Base-by-base conservation (phyloP, 352 stramenopile species). In the Phytophthora sp. region DNA sequence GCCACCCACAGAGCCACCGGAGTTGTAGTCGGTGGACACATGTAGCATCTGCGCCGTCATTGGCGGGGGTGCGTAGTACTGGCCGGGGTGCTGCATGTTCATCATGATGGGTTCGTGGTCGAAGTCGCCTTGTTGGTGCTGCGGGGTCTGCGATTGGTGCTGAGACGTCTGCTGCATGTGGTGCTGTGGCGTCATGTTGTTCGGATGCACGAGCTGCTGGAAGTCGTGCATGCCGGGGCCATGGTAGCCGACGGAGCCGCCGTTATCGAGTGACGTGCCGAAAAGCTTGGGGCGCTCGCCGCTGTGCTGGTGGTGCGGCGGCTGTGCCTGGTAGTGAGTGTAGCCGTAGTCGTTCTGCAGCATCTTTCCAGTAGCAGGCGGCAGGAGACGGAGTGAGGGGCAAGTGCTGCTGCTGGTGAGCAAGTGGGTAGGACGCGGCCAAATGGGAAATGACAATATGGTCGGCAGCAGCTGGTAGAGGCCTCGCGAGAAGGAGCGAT, bases 371-470 rank as follows among this genome's bases (percentile, higher is more conserved):
- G 39, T 41, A 30, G 24, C 36, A 27, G 51, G 51, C 8, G 38
- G 51, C 12, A 49, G 39, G 42, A 55, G 24, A 15, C n/a, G 27
- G 38, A 61, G 30, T 46, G 55, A 62, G 50, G 23, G 49, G 51
- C 33, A 57, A 36, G 45, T 36, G 29, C n/a, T 20, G 35, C 41
- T 47, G 41, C 20, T 35, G 49, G 2, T 39, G 36, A 16, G 41
- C 35, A n/a, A 52, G 61, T 76, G 75, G 35, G 72, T 67, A 59
- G 62, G 66, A 73, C 63, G 68, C 39, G 70, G 73, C 82, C 82
- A 87, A 90, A 88, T 88, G 77, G 79, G 47, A 76, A 90, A 90
- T 90, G 82, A 80, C 80, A 88, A 85, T 69, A 77, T 82, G 78
- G 69, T 51, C 38, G 47, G 42, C 73, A 83, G 73, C 81, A 88